Conservation (phyloP, 306 rosid genomes). For the Calophaca sinica region DNA sequence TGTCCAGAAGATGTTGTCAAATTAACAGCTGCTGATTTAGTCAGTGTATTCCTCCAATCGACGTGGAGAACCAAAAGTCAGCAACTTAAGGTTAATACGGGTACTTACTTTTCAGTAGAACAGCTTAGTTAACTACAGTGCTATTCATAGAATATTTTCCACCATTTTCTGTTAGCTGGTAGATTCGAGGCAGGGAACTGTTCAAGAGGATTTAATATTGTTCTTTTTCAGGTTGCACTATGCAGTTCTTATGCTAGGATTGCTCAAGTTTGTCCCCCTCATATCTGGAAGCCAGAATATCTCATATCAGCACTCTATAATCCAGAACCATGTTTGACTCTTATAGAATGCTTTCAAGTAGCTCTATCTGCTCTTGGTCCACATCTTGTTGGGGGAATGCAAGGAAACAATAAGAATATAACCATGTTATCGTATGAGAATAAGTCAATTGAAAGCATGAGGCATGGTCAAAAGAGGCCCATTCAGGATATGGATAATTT, state of each 20-base stretch:
- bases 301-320: conserved; percentile 66
- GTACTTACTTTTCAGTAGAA: conserved; percentile 43
- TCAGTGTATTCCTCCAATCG: conserved; percentile 67
- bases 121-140: conserved; percentile 42
- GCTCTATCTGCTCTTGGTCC: conserved; percentile 80
- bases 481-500: conserved; percentile 56
- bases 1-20: conserved; percentile 77
- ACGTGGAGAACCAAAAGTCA: conserved; percentile 78
- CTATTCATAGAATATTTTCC: conserved; percentile 22
- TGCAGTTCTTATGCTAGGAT: conserved; percentile 81
- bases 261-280: conserved; percentile 78
- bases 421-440: conserved; percentile 47
- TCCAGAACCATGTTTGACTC: conserved; percentile 66
- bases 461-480: conserved; percentile 77
- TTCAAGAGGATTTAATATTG: conserved; percentile 42
- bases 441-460: conserved; percentile 54
- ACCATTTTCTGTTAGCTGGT: conserved; percentile 40
- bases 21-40: conserved; percentile 80
- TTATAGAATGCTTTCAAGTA: conserved; percentile 81
- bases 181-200: conserved; percentile 44
- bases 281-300: conserved; percentile 86
- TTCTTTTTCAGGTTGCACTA: conserved; percentile 72
- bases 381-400: conserved; percentile 62
- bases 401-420: conserved; percentile 35
- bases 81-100: conserved; percentile 83